phyloP scores from a whole-genome alignment of 805 yeast species.

The Scheffersomyces ergatensis region DNA sequence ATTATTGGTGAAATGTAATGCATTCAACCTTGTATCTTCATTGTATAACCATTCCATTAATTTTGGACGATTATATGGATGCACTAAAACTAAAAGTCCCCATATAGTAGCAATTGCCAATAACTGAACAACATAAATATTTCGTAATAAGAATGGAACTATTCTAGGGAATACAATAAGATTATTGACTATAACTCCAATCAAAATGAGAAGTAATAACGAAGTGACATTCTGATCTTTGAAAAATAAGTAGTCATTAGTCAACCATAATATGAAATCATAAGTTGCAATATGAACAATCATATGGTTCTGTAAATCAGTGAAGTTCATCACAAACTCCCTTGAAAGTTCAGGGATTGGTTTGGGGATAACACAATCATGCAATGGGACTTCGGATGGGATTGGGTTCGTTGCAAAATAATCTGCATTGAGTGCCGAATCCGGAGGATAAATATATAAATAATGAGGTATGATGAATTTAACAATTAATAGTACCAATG shows the following conservation, averaged over 20 bases:
- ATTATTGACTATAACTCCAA: constrained; percentile 20
- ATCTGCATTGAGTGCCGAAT: constrained; percentile 23
- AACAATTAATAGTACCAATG: constrained; percentile 51
- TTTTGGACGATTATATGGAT: constrained; percentile 52
- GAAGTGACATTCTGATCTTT: constrained; percentile 60
- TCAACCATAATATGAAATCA: constrained; percentile 51
- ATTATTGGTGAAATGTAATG: constrained; percentile 47
- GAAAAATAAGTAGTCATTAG: constrained; percentile 61
- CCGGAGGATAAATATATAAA: constrained; percentile 61
- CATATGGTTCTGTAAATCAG: constrained; percentile 84
- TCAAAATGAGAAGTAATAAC: constrained; percentile 42
- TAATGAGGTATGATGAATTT: constrained; percentile 70
- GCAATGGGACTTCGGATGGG: constrained; percentile 49
- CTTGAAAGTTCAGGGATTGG: constrained; percentile 78
- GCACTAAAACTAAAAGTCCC: constrained; percentile 40
- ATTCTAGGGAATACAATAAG: constrained; percentile 25
- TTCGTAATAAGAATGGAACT: constrained; percentile 25
- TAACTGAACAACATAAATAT: constrained; percentile 26
- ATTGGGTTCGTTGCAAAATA: constrained; percentile 25
- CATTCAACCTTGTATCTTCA: constrained; percentile 60
- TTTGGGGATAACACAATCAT: constrained; percentile 50
- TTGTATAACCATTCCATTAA: constrained; percentile 50
- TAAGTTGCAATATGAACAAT: constrained; percentile 57
- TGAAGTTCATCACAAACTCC: constrained; percentile 73
- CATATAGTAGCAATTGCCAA: constrained; percentile 45